Conservation (phyloP, 352 stramenopile genomes). For the Globisporangium apiculatum region DNA sequence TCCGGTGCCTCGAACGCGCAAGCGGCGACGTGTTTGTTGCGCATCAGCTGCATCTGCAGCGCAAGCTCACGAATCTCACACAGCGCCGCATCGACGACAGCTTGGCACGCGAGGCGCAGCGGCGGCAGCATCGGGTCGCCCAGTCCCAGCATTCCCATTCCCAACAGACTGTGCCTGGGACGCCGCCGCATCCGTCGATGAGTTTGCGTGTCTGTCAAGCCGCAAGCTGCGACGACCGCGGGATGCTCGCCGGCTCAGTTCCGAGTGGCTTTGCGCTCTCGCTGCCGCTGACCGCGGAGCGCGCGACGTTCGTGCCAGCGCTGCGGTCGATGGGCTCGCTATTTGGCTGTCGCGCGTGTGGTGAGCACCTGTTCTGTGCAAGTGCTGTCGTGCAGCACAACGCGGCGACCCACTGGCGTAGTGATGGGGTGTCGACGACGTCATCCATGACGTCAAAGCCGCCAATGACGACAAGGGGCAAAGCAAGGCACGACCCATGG, state of each 20-base stretch:
- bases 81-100: conserved; percentile 30
- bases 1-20: conserved; percentile 65
- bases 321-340: conserved; percentile 66
- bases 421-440: too few species aligned
- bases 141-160: conserved; percentile 12
- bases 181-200: conserved; percentile 14
- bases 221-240: conserved; percentile 35
- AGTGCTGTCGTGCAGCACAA: conserved; percentile 40
- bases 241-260: conserved; percentile 50
- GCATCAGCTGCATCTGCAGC: conserved; percentile 67
- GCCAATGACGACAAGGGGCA: background rate
- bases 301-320: conserved; percentile 51
- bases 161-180: conserved; percentile 4
- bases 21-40: conserved; percentile 64
- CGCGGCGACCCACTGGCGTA: background rate
- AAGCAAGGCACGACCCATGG: background rate
- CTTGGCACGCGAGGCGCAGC: conserved; percentile 15
- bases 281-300: conserved; percentile 13
- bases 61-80: conserved; percentile 24
- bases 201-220: conserved; percentile 13
- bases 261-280: conserved; percentile 55
- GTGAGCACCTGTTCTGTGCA: conserved; percentile 53
- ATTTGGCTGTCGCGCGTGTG: conserved; percentile 55
- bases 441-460: background rate
- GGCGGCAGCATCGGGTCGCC: conserved; percentile 11